Base-by-base conservation (phyloP, 2,329 filamentous ascomycete species). In the Rutstroemia sp. region DNA sequence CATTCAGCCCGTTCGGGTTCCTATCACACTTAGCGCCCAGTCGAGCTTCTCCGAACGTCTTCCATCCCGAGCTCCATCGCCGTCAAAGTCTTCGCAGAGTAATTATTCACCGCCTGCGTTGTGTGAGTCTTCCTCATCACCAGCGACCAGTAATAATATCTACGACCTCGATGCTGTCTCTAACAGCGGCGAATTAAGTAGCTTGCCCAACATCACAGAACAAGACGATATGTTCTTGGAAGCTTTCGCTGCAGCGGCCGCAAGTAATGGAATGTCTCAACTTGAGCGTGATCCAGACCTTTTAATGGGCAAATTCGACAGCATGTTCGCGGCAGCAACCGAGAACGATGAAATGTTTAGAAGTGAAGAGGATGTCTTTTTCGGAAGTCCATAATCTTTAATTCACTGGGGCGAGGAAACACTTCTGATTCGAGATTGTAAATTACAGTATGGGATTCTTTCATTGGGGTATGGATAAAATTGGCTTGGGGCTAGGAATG, bases 71-170 rank as follows among this genome's bases (percentile, higher is more conserved):
- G 70, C 75, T 1, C 65, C 64, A 7, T 79, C 79, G 9, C 78
- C 80, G 1, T 71, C 76, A 38, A 81, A 78, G 70, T 80, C 76
- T 65, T 51, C 61, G 17, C 60, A 68, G 27, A 66, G 79, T 68
- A 75, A 77, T 56, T 80, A 76, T 68, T 81, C 81, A 3, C 79
- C 80, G 4, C 81, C 81, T 1, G 80, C 79, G 59, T 76, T 84
- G 30, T 83, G 81, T n/a, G 76, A 80, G 58, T 81, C 80, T 21
- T 80, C 79, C 14, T 83, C 81, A 23, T 80, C 81, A 4, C 78
- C 77, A 27, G 71, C 75, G 19, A 57, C 65, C 7, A 67, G 63
- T 45, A 47, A 59, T 47, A 59, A 65, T 49, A 65, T 64, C 48
- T 70, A 69, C 57, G 67, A 69, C 41, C 49, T 67, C 8, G 64